Percentiles rank a stretch among this genome's conserved stretches.
Evolutionary conservation across 129 eudicot genomes (phyloP).

Genomic region (Ambrosia artemisiifolia): DNA sequence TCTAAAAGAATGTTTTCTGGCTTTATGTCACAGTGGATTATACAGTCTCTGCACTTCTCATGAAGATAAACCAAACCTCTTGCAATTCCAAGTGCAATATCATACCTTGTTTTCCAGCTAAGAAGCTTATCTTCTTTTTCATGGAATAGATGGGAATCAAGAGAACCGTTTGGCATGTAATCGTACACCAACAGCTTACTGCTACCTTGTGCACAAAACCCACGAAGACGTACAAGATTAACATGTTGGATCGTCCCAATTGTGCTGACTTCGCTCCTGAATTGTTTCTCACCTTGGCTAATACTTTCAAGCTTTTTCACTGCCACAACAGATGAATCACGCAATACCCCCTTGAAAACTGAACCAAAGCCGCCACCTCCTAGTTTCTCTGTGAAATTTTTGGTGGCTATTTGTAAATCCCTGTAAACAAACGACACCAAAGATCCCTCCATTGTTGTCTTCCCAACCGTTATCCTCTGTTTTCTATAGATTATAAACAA

Average conservation of each 20-base stretch:
- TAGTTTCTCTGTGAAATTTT: slow-evolving; percentile 47
- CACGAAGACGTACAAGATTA: slow-evolving; percentile 61
- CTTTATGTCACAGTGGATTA: slow-evolving; percentile 74
- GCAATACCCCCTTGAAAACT: slow-evolving; percentile 48
- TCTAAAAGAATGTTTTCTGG: slow-evolving; percentile 73
- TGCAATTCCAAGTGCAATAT: slow-evolving; percentile 63
- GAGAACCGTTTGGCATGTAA: slow-evolving; percentile 63
- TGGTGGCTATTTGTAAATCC: slow-evolving; percentile 55
- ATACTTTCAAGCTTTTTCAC: slow-evolving; percentile 62
- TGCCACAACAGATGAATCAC: slow-evolving; percentile 53
- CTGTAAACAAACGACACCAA: slow-evolving; percentile 50
- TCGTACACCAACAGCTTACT: slow-evolving; percentile 57
- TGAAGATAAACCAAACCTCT: slow-evolving; percentile 69
- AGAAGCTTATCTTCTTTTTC: slow-evolving; percentile 18
- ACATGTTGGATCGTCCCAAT: slow-evolving; percentile 76
- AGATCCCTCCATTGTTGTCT: slow-evolving; percentile 46
- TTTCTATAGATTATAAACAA: slow-evolving; percentile 27
- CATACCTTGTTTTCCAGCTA: slow-evolving; percentile 59
- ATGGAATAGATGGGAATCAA: slow-evolving; percentile 53
- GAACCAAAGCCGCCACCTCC: slow-evolving; percentile 70
- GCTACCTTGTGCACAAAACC: slow-evolving; percentile 60
- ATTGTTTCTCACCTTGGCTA: slow-evolving; percentile 71
- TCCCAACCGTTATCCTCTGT: slow-evolving; percentile 9
- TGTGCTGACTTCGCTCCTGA: slow-evolving; percentile 67
- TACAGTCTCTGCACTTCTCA: slow-evolving; percentile 65